Base-by-base conservation (phyloP, 2,329 filamentous ascomycete species). In the Diaporthe sp. region DNA sequence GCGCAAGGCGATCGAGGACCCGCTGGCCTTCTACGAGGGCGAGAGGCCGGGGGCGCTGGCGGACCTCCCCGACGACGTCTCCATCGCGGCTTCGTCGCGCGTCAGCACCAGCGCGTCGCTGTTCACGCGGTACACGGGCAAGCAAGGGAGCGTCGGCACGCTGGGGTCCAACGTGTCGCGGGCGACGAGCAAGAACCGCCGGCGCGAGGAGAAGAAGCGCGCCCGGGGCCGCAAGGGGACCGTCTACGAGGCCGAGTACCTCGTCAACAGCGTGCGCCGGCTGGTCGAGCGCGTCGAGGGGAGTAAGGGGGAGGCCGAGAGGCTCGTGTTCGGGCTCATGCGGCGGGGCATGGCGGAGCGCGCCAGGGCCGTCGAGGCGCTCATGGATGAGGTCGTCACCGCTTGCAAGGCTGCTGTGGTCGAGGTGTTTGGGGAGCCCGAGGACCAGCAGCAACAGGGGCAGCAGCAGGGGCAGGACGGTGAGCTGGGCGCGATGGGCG, bases 201-300 rank as follows among this genome's bases (percentile, higher is more conserved):
- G 93, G 33, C 89, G 95, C 28, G 97, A 99, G 84, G 97, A 99
- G 87, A 92, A 97, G 83, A 99, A 99, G 89, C 92, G 96, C 22
- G 97, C 97, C 0, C 88, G 95, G 10, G 97, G 97, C 33, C 96
- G 98, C 83, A 98, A 98, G 87, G 97, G 97, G 15, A 98, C 95
- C 22, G 94, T 99, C 7, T 99, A 99, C 83, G 97, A 99, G 83
- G 96, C 98, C 81, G 97, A 98, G 83, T 99, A 99, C 83, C 90
- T 99, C 7, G 92, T 98, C 74, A 97, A 96, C 82, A 96, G 93
- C 78, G 92, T 98, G 47, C 90, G 93, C 17, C 89, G 97, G 33
- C 88, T 99, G 45, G 90, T 98, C 19, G 95, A 97, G 82, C 89
- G 96, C 47, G 91, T 98, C 30, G 95, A 96, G 82, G 87, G 87